phyloP scores from a whole-genome alignment of 1,139 yeast species.

The Protomyces inouyei region DNA sequence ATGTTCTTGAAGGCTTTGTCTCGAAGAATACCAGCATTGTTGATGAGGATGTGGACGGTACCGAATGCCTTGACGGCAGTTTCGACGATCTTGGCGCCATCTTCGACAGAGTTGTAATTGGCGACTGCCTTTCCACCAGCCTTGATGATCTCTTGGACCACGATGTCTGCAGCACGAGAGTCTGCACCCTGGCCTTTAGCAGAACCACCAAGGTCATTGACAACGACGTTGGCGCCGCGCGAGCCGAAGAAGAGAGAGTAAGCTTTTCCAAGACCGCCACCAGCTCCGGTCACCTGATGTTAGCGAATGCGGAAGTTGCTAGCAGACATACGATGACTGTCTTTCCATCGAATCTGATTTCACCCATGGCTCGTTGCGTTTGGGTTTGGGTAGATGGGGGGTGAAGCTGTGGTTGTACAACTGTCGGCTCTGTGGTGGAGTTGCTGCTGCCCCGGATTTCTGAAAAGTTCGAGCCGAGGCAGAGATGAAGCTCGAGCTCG shows the following conservation, averaged over 20 bases:
- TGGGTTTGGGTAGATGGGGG: too few species aligned
- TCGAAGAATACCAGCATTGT: conserved; percentile 92
- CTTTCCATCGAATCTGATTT: conserved; percentile 34
- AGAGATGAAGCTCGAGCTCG: too few species aligned
- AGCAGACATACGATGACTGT: conserved; percentile 29
- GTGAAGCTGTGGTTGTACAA: too few species aligned
- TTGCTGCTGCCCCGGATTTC: too few species aligned
- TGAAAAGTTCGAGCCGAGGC: too few species aligned
- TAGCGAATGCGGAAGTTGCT: conserved; percentile 45
- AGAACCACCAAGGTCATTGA: conserved; percentile 86
- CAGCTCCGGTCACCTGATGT: conserved; percentile 92
- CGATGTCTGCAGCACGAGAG: conserved; percentile 69
- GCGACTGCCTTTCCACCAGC: conserved; percentile 88
- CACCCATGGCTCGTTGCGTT: conserved; percentile 28
- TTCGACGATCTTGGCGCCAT: conserved; percentile 77
- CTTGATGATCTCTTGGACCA: conserved; percentile 72
- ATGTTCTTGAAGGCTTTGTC: conserved; percentile 64
- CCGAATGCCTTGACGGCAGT: conserved; percentile 86
- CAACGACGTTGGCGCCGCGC: conserved; percentile 78
- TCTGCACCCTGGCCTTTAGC: conserved; percentile 53
- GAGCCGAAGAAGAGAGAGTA: conserved; percentile 84
- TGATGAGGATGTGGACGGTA: conserved; percentile 78
- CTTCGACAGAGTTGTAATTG: conserved; percentile 85
- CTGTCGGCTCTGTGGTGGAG: too few species aligned
- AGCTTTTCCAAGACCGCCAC: conserved; percentile 90